Conservation (phyloP, 2,329 filamentous ascomycete species). For the Aureobasidium namibiae region DNA sequence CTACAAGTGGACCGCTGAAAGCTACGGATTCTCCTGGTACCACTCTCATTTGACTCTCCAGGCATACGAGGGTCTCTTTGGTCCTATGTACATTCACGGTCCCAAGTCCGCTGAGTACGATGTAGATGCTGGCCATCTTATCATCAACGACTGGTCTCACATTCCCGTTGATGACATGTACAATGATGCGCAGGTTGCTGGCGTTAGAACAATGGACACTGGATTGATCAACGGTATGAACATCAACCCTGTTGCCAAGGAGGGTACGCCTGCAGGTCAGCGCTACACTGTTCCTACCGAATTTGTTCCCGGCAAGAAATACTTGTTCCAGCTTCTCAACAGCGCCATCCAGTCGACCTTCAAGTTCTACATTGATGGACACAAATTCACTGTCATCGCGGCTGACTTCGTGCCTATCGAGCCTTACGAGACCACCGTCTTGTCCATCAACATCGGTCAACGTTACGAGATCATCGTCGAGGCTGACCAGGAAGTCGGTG, state of each 20-base stretch:
- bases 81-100: conserved; percentile 34
- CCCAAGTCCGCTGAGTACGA: conserved; percentile 32
- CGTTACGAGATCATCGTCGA: conserved; percentile 26
- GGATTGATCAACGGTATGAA: conserved; percentile 39
- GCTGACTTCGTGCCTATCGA: conserved; percentile 31
- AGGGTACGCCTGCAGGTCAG: conserved; percentile 19
- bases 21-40: conserved; percentile 36
- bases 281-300: conserved; percentile 22
- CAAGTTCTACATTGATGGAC: conserved; percentile 36
- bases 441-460: conserved; percentile 31
- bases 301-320: conserved; percentile 22
- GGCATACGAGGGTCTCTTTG: conserved; percentile 33
- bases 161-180: conserved; percentile 30
- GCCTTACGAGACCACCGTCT: conserved; percentile 29
- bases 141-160: conserved; percentile 31
- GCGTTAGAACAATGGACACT: conserved; percentile 32
- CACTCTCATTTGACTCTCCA: conserved; percentile 36
- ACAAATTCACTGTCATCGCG: conserved; percentile 32
- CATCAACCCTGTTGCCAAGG: conserved; percentile 23
- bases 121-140: conserved; percentile 28
- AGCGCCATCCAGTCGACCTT: conserved; percentile 32
- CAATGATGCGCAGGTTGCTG: conserved; percentile 19
- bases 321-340: conserved; percentile 26
- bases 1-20: conserved; percentile 29
- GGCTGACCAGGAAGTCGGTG: conserved; percentile 20